phyloP scores from a whole-genome alignment of 768 basidiomycete species.

The Trichaptum fuscoviolaceum region DNA sequence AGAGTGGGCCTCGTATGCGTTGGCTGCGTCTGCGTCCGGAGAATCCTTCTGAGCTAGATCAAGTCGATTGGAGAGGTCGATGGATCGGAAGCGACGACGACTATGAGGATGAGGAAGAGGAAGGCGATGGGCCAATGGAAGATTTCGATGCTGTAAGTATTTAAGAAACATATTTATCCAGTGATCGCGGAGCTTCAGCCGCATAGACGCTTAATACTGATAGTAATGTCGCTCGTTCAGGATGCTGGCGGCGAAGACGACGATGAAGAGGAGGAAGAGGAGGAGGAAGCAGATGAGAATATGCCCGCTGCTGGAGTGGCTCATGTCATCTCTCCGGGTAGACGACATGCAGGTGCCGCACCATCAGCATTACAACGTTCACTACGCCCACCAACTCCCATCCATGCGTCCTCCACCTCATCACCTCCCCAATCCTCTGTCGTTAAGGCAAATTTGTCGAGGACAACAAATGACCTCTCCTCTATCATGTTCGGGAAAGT shows the following conservation, averaged over 20 bases:
- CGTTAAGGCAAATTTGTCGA: conserved; percentile 31
- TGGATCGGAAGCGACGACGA: conserved; percentile 72
- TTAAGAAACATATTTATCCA: neutral
- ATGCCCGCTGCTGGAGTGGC: neutral
- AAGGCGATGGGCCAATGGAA: conserved; percentile 59
- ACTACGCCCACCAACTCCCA: conserved; percentile 34
- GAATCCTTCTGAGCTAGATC: conserved; percentile 71
- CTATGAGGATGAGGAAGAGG: conserved; percentile 64
- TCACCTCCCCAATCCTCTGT: conserved; percentile 41
- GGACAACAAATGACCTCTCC: conserved; percentile 20
- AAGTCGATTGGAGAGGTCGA: conserved; percentile 85
- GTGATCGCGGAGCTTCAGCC: neutral
- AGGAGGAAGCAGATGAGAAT: conserved; percentile 35
- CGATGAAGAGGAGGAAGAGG: conserved; percentile 57
- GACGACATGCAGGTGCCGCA: conserved; percentile 26
- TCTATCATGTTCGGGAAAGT: conserved; percentile 10
- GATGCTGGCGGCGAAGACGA: conserved; percentile 47
- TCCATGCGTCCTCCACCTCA: conserved; percentile 47
- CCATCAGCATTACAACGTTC: conserved; percentile 17
- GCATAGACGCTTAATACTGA: neutral
- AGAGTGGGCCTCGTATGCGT: conserved; percentile 93
- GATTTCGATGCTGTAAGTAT: conserved; percentile 75
- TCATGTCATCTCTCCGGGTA: conserved; percentile 20
- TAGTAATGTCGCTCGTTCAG: conserved; percentile 23
- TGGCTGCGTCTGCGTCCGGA: conserved; percentile 91